phyloP scores from a whole-genome alignment of 202 grass and related monocot species.

The Sporobolus alterniflorus region DNA sequence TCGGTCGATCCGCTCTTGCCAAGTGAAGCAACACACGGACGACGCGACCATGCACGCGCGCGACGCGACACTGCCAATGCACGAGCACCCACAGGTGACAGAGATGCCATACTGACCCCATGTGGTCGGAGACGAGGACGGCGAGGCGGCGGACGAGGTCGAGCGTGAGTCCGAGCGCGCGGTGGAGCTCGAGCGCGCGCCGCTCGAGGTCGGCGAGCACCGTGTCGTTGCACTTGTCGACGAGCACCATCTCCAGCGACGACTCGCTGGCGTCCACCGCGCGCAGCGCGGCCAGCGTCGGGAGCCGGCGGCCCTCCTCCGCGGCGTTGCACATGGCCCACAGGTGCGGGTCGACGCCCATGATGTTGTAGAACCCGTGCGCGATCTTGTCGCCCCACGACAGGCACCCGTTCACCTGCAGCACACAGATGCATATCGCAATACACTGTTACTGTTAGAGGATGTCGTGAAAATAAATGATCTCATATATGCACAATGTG shows the following conservation, averaged over 20 bases:
- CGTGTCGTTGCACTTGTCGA: slow-evolving; percentile 62
- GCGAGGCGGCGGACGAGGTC: slow-evolving; percentile 74
- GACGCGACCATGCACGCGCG: background rate
- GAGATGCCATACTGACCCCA: slow-evolving; percentile 62
- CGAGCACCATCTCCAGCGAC: slow-evolving; percentile 78
- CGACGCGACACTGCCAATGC: background rate
- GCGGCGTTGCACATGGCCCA: slow-evolving; percentile 89
- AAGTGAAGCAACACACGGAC: background rate
- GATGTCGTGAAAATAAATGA: no score
- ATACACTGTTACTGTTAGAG: background rate
- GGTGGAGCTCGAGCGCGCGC: slow-evolving; percentile 52
- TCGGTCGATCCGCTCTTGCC: slow-evolving; percentile 27
- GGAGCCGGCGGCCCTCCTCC: slow-evolving; percentile 71
- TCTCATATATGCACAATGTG: no score
- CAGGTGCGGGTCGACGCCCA: slow-evolving; percentile 91
- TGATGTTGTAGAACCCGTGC: slow-evolving; percentile 90
- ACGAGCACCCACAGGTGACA: background rate
- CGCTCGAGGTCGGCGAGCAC: slow-evolving; percentile 68
- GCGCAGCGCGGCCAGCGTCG: slow-evolving; percentile 70
- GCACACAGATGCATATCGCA: background rate
- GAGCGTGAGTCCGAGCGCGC: slow-evolving; percentile 52
- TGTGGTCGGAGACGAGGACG: slow-evolving; percentile 78
- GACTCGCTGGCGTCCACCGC: slow-evolving; percentile 70
- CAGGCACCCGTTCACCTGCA: slow-evolving; percentile 87
- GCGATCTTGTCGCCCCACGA: slow-evolving; percentile 81